phyloP scores from a whole-genome alignment of 352 stramenopile genomes.

The Phytophthora fragariae region DNA sequence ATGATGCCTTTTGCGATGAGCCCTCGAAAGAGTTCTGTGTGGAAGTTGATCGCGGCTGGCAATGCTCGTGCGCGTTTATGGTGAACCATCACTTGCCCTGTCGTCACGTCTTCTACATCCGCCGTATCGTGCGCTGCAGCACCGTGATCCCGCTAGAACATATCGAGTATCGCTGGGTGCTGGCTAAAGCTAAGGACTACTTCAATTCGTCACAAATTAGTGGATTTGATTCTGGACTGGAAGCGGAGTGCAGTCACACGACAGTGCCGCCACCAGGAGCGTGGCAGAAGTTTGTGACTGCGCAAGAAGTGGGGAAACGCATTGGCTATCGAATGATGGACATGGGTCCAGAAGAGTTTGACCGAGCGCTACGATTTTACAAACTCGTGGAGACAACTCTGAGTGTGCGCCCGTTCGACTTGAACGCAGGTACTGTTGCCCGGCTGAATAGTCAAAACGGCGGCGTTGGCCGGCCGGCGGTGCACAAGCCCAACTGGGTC shows the following conservation, averaged over 20 bases:
- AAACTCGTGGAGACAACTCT: conserved; percentile 45
- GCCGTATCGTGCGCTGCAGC: conserved; percentile 43
- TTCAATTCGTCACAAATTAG: conserved; percentile 26
- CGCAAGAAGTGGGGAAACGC: conserved; percentile 42
- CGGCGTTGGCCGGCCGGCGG: not conserved
- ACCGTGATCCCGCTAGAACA: conserved; percentile 37
- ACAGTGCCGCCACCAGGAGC: conserved; percentile 28
- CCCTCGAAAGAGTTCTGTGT: conserved; percentile 45
- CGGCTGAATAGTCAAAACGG: conserved; percentile 12
- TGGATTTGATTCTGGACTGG: conserved; percentile 1
- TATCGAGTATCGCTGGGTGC: conserved; percentile 41
- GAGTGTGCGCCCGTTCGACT: conserved; percentile 36
- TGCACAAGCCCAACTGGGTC: conserved; percentile 23
- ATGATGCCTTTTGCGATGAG: conserved; percentile 45
- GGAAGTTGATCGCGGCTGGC: conserved; percentile 40
- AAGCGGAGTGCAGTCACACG: not conserved
- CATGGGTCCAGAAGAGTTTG: conserved; percentile 37
- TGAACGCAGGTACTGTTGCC: conserved; percentile 21
- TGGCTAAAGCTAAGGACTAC: conserved; percentile 30
- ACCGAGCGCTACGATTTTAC: conserved; percentile 41
- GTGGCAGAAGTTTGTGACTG: conserved; percentile 45
- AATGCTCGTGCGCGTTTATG: conserved; percentile 53
- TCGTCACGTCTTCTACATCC: conserved; percentile 46
- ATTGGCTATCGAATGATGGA: conserved; percentile 46
- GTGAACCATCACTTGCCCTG: conserved; percentile 45